Base-by-base conservation (phyloP, 2,329 filamentous ascomycete genomes). In the Pochonia chlamydosporia region DNA sequence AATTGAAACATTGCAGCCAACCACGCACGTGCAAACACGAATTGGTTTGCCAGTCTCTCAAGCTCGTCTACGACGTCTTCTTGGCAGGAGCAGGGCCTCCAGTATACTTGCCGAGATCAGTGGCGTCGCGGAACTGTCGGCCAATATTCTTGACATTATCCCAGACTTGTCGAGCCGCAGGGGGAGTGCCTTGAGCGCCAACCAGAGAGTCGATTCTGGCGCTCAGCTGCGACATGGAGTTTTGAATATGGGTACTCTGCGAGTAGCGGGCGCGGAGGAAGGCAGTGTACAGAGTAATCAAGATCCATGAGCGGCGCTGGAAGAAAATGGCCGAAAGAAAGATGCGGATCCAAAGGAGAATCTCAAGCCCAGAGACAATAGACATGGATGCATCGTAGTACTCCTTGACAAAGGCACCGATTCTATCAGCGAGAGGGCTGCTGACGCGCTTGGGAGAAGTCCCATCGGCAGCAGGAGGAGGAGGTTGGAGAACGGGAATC, bases 351-450 rank as follows among this genome's bases (percentile, higher is more conserved):
- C 91, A 95, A 50, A 97, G 82, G 35, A 80, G 71, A 56, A 97
- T 89, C 74, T 99, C 93, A 49, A 99, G 87, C 40, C 77, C 74
- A 31, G 92, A 87, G 26, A 99, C 93, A 51, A 97, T 75, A 49
- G 87, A 88, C 93, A 99, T 99, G 69, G 89, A 95, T 52, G 81
- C 73, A 66, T 99, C 93, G 65, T 99, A 99, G 80, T 97, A 96
- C 66, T 90, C 82, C 82, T 97, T 97, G 67, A 99, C 90, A 62
- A 99, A 99, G 60, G 78, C 79, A 58, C 90, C 90, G 66, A 99
- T 96, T 57, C 77, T 80, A 52, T 96, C 90, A 46, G 87, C 84
- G 48, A 90, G 70, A 37, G 83, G 82, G 67, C 75, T 79, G 57
- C 69, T 70, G 26, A 68, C 65, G 43, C 59, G 50, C 52, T 78